phyloP scores from a whole-genome alignment of 2,329 filamentous ascomycete genomes.

The Calonectria pauciramosa region DNA sequence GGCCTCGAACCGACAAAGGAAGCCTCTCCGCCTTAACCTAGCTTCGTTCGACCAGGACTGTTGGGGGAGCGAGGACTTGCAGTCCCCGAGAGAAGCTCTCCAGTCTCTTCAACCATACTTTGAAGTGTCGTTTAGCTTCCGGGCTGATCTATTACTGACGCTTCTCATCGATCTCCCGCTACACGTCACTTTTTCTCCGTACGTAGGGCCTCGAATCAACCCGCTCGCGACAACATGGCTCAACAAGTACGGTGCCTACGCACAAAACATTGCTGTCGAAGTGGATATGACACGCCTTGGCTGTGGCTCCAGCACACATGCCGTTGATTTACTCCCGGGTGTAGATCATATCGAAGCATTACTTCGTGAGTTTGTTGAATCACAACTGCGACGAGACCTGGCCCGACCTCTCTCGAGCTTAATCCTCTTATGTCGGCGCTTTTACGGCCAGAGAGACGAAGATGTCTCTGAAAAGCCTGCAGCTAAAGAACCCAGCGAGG shows the following conservation, averaged over 20 bases:
- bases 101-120: constrained; percentile 43
- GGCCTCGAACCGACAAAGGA: constrained; percentile 20
- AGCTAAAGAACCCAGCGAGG: constrained; percentile 6
- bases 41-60: constrained; percentile 44
- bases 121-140: constrained; percentile 51
- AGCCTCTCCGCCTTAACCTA: constrained; percentile 48
- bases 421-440: constrained; percentile 53
- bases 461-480: neutral
- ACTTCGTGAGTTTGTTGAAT: constrained; percentile 46
- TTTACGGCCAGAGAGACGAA: constrained; percentile 44
- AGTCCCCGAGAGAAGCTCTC: constrained; percentile 45
- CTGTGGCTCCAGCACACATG: constrained; percentile 46
- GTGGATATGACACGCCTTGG: constrained; percentile 56
- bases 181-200: constrained; percentile 56
- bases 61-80: constrained; percentile 54
- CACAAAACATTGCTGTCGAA: constrained; percentile 55
- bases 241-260: constrained; percentile 51
- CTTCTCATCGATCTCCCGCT: constrained; percentile 53
- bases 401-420: constrained; percentile 46
- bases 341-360: constrained; percentile 44
- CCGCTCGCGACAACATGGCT: constrained; percentile 54
- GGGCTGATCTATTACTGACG: constrained; percentile 53
- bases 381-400: constrained; percentile 38
- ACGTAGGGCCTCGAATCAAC: constrained; percentile 47
- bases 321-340: constrained; percentile 41